Base-by-base conservation (phyloP, 2,329 filamentous ascomycete genomes). In the Stemphylium beticola region DNA sequence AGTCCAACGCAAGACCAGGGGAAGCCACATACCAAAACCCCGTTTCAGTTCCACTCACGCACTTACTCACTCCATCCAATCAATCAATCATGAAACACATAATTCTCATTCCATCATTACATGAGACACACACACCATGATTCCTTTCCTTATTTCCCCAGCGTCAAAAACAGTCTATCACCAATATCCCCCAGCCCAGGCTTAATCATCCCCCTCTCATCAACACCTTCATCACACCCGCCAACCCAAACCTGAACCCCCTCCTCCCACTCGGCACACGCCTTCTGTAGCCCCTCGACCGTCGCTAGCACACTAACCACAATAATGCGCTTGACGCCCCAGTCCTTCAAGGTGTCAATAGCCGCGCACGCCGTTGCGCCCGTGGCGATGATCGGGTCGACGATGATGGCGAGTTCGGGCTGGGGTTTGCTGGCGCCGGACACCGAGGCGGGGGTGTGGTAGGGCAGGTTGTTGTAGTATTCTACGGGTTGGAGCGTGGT, bases 401-500 rank as follows among this genome's bases (percentile, higher is more conserved):
- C 85, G 49, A 97, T 81, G 71, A 97, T 90, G 55, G 92, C 92
- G 11, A 96, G 81, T 18, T 84, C 81, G 1, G 85, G 76, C 12
- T 76, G 74, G 4, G 33, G 68, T 52, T 26, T 64, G 22, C 29
- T 46, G 4, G 54, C 17, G 4, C 72, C 58, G 42, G 77, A 81
- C 39, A 32, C n/a, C 1, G 78, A 68, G 31, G 76, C 78, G 50
- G 66, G 80, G 34, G 81, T 73, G 77, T 91, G 89, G 77, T 91
- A 88, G 32, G 92, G 92, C 17, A 97, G 87, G 77, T 96, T 96
- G 82, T 97, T 97, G 84, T 97, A 97, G 84, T 97, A 96, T 78
- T 96, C 93, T 54, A 97, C 93, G 3, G 93, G 92, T 68, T 92
- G 87, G 52, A 97, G 87, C 39, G 91, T 93, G 52, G 86, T 86